Evolutionary conservation across 2,329 filamentous ascomycete genomes (phyloP), one percentile per base, ranked within the genome.

Genomic region (Colletotrichum navitas): DNA sequence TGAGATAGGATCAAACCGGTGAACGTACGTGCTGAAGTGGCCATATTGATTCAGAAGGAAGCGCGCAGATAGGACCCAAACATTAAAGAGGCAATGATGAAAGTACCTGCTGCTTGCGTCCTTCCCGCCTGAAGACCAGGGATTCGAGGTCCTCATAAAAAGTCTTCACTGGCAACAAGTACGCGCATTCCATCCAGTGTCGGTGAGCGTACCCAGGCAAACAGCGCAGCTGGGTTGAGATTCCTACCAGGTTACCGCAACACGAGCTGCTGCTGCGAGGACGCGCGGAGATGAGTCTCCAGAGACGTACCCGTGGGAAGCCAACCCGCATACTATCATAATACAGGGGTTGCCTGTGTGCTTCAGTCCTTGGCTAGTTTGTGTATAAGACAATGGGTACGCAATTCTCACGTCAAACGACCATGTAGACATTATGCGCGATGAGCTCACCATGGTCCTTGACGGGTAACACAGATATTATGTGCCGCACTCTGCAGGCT

Each of bases 1-100:
- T 63, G 60, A 21, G 60, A 63, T 18, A n/a, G 47, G 32, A 43
- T 11, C n/a, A 54, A 14, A 29, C 39, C 45, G 11, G 60, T 63
- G 12, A 63, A 52, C 49, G 21, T 52, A 18, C 26, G 24, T 52
- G 49, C 49, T 18, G 24, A 36, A 39, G 36, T 26, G 32, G 45
- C 45, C 45, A 47, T 47, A 3, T n/a, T 47, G 45, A 24, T 5
- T 2, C 45, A 24, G n/a, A 47, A 47, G 45, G 10, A 47, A 12
- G 45, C 21, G 45, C 8, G 45, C 8, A 24, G n/a, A 5, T 24
- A 24, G 45, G 6, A 24, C 1, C n/a, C n/a, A 11, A 24, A 47
- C 5, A 24, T 2, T 5, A 12, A 47, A 47, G 11, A 47, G n/a
- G n/a, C 3, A 24, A 8, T 11, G 8, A 47, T 47, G 18, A 47